Evolutionary conservation across 139 green algal genomes (phyloP), one percentile per base, ranked within the genome.

Genomic region (Nannochloris sp.): DNA sequence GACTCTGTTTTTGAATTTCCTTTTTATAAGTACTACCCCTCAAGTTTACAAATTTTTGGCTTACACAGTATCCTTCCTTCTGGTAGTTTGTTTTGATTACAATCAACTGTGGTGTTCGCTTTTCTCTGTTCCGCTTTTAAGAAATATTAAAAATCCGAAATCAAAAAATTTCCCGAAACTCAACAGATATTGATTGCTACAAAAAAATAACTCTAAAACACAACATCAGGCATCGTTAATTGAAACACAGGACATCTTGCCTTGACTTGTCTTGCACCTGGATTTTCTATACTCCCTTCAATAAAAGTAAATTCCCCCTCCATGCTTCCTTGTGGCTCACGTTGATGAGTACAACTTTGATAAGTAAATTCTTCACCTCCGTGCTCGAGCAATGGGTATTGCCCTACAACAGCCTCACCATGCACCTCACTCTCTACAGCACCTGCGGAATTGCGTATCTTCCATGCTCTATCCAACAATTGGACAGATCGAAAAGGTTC

Each of bases 241-340:
- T 36, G 29, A 45, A 86, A 74, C 12, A 39, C 54, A 0, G 80
- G 63, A 51, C 73, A 83, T 0, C 6, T 36, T 6, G 75, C 84
- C 8, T 72, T 61, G 36, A 86, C 87, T 15, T 62, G 34, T 0
- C 53, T 54, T 2, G 77, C 75, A 8, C 48, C 53, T 3, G 62
- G 68, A 51, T 51, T 51, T 19, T 19, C 19, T 19, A 51, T 19
- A 19, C 42, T 51, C 19, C 14, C 71, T 67, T 83, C 71, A 27
- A 92, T 83, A 79, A 95, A 95, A 0, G 24, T 31, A 47, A 92
- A 92, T 23, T 60, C 33, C 25, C 86, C 86, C 53, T 93, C 82
- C 74, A 92, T 92, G 23, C n/a, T 68, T 5, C 72, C 75, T 7
- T 4, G 35, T 29, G 27, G 19, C 42, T 55, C 45, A 25, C 27